A percentile compares a stretch with the other conserved stretches of the same genome.
Evolutionary conservation across 129 eudicot species (phyloP).

Genomic region (Artemisia tridentata): DNA sequence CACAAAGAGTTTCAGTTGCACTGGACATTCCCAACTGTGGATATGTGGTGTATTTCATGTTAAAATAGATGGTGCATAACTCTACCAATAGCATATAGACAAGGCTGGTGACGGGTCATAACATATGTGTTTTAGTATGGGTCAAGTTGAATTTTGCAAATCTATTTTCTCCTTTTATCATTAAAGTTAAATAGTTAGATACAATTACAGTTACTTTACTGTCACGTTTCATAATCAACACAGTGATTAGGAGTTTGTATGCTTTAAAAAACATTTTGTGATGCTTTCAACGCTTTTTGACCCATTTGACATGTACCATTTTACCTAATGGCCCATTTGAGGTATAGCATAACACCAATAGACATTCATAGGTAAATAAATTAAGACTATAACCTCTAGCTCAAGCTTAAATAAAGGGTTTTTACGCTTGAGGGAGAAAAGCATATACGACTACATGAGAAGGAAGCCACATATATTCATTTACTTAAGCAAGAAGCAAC

Average conservation of each 20-base stretch:
- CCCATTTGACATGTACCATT: slow-evolving; percentile 1
- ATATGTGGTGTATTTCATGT: not conserved
- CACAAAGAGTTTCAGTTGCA: slow-evolving; percentile 79
- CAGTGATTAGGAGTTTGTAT: not conserved
- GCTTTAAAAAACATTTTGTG: not conserved
- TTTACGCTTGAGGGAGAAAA: not conserved
- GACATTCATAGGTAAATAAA: not conserved
- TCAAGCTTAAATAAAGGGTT: not conserved
- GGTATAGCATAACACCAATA: not conserved
- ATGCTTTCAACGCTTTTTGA: not conserved
- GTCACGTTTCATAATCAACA: too few relatives aligned
- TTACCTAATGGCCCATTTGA: not conserved
- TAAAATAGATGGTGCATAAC: not conserved
- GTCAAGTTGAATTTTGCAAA: not conserved
- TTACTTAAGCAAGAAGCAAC: not conserved
- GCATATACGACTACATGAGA: not conserved
- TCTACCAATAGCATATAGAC: too few relatives aligned
- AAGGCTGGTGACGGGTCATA: not conserved
- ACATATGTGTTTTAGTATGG: not conserved
- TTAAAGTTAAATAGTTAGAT: too few relatives aligned
- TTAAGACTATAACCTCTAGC: not conserved
- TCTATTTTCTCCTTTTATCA: not conserved
- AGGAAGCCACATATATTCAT: not conserved
- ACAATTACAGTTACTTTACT: too few relatives aligned
- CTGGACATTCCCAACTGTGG: slow-evolving; percentile 77